Conservation (phyloP, 177 flowering plant species). For the Vitis hybrid region DNA sequence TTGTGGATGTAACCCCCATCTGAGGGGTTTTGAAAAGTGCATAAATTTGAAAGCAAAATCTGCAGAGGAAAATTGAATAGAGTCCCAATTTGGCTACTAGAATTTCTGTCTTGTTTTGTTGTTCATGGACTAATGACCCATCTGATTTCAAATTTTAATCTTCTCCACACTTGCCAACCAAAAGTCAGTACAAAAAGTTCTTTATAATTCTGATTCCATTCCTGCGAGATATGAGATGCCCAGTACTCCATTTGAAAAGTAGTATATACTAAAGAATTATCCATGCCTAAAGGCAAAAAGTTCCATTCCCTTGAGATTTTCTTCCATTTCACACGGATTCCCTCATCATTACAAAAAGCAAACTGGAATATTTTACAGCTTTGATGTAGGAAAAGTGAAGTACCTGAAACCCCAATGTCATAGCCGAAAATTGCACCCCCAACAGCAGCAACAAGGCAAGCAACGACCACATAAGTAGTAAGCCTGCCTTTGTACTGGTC, state of each 20-base stretch:
- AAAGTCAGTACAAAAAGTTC: background rate
- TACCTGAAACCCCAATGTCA: conserved; percentile 94
- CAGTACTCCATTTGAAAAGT: no score
- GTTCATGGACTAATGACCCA: background rate
- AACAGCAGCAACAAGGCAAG: conserved; percentile 80
- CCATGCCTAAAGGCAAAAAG: background rate
- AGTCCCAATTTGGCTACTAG: no score
- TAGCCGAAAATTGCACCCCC: conserved; percentile 93
- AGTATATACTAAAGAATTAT: no score
- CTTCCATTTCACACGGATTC: background rate
- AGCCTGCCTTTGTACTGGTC: conserved; percentile 69
- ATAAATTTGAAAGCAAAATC: background rate
- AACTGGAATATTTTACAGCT: background rate
- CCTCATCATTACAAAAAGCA: background rate
- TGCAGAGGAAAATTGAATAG: background rate
- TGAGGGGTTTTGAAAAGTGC: background rate
- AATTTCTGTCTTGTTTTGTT: no score
- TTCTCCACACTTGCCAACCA: background rate
- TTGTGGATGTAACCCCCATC: no score
- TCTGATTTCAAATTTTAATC: background rate
- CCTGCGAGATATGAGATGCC: background rate
- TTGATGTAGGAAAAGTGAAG: background rate
- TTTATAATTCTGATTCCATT: background rate
- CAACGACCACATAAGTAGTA: conserved; percentile 66
- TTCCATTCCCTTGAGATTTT: background rate